A percentile compares a stretch with the other conserved stretches of the same genome.
phyloP scores from a whole-genome alignment of 1,139 yeast genomes.

The Debaryomyces sp. region DNA sequence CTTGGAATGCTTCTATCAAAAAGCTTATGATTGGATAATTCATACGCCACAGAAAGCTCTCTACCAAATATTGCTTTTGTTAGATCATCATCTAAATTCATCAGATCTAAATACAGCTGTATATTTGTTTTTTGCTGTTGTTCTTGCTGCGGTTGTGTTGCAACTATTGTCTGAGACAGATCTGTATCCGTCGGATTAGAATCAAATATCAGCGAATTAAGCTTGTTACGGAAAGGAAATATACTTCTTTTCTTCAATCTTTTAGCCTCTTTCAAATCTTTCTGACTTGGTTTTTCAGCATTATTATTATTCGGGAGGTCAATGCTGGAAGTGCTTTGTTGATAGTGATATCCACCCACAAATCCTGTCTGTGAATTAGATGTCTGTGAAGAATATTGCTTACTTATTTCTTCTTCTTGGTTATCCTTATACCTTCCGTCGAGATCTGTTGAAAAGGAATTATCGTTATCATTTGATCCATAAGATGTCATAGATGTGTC shows the following conservation, averaged over 20 bases:
- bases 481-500: constrained; percentile 15
- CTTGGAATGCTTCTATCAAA: constrained; percentile 66
- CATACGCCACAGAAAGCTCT: constrained; percentile 55
- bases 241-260: constrained; percentile 57
- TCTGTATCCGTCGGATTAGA: neutral
- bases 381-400: neutral
- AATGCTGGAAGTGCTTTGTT: constrained; percentile 3
- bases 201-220: constrained; percentile 7
- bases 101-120: constrained; percentile 41
- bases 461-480: constrained; percentile 11
- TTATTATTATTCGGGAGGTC: constrained; percentile 1
- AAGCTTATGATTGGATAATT: constrained; percentile 49
- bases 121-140: constrained; percentile 21
- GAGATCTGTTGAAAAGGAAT: neutral
- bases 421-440: neutral
- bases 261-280: constrained; percentile 36
- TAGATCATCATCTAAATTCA: constrained; percentile 40
- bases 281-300: constrained; percentile 3
- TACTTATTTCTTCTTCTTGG: neutral
- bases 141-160: constrained; percentile 6
- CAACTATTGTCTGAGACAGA: constrained; percentile 3
- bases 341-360: constrained; percentile 2
- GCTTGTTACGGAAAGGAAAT: constrained; percentile 56
- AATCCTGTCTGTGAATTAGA: neutral
- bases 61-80: constrained; percentile 64